Conservation (phyloP, 129 eudicot genomes). For the Flaveria brownii region DNA sequence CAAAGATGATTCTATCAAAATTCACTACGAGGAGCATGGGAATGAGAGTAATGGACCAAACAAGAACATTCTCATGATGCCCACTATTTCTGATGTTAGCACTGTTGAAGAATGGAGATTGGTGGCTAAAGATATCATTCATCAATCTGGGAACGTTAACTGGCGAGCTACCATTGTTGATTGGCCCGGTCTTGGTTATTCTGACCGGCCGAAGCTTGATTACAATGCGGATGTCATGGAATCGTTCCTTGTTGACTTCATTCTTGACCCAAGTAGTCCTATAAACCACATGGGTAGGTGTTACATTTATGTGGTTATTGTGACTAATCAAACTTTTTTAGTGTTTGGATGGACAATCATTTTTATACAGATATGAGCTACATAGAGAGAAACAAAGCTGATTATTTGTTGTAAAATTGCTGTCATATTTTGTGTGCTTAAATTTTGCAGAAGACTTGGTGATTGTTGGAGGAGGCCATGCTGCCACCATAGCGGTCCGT, state of each 20-base stretch:
- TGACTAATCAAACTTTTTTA: neutral
- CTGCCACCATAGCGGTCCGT: conserved; percentile 89
- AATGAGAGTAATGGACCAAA: conserved; percentile 47
- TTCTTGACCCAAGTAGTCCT: conserved; percentile 64
- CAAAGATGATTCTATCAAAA: conserved; percentile 59
- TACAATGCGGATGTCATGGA: conserved; percentile 92
- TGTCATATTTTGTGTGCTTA: conserved; percentile 13
- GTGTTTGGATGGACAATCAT: neutral
- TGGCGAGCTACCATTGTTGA: conserved; percentile 85
- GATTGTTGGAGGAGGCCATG: conserved; percentile 95
- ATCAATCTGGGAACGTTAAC: conserved; percentile 45
- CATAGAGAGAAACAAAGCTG: neutral
- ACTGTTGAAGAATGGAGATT: conserved; percentile 93
- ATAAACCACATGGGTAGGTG: conserved; percentile 50
- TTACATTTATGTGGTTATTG: conserved; percentile 13
- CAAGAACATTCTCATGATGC: conserved; percentile 78
- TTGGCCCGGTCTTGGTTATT: conserved; percentile 96
- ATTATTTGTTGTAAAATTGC: too few relatives aligned
- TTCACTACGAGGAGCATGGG: conserved; percentile 67
- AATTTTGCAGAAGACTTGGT: conserved; percentile 57
- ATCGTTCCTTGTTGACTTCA: conserved; percentile 75
- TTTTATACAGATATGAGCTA: too few relatives aligned
- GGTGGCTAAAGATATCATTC: conserved; percentile 74
- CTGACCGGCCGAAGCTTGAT: conserved; percentile 85
- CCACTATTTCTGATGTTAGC: conserved; percentile 95